These are phyloP conservation scores for Chaetomium cochliodes DNA, from an alignment of 495 filamentous ascomycete genomes.

Conservation along the genomic window DNA sequence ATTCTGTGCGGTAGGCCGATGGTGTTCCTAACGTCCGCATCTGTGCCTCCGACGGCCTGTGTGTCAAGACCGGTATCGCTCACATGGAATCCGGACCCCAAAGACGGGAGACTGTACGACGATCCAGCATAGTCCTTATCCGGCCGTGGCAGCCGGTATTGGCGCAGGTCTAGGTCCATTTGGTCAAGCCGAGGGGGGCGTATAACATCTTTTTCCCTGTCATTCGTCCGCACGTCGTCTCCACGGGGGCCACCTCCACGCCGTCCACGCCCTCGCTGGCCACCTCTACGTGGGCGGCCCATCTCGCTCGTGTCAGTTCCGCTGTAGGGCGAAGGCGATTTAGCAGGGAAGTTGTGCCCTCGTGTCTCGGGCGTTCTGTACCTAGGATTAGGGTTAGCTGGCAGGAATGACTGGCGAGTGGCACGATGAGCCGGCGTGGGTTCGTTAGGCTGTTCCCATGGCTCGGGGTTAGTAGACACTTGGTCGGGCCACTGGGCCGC, in stretches of 20 bases:
- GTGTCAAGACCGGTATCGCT: constrained; percentile 19
- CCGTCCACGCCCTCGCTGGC: too few species aligned
- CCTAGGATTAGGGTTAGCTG: background rate
- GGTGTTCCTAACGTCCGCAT: constrained; percentile 22
- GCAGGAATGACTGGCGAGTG: background rate
- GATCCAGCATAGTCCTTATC: constrained; percentile 22
- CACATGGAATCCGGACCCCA: constrained; percentile 11
- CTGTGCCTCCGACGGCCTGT: background rate
- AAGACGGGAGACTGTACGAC: constrained; percentile 5
- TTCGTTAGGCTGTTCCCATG: background rate
- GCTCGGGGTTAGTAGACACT: background rate
- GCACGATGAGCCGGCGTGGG: background rate
- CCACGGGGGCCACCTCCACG: background rate
- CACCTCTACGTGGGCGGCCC: background rate
- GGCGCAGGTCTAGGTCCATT: background rate
- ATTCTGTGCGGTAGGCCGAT: constrained; percentile 23
- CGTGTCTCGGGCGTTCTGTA: background rate
- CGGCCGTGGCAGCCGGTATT: constrained; percentile 14
- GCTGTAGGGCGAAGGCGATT: background rate
- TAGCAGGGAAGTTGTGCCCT: background rate
- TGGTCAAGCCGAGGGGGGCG: background rate
- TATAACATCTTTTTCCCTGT: too few species aligned
- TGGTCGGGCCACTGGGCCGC: background rate
- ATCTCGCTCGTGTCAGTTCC: background rate
- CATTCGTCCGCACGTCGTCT: too few species aligned